A percentile compares a stretch with the other conserved stretches of the same genome.
Conservation (phyloP, 257 asterid species). For the Thymus mandschuricus region DNA sequence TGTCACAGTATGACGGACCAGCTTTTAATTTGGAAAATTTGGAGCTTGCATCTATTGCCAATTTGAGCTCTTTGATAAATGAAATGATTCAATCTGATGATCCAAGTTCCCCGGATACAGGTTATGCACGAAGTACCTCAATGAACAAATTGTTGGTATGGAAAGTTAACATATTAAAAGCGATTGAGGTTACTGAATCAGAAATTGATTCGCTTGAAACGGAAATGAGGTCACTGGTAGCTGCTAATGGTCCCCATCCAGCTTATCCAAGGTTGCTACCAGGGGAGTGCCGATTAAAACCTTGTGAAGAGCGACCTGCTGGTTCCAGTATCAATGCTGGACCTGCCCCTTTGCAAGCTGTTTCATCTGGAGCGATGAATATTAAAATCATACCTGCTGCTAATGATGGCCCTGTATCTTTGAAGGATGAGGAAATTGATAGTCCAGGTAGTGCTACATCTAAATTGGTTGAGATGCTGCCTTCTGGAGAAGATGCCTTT, state of each 20-base stretch:
- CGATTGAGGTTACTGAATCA: conserved; percentile 77
- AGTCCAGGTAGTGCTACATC: conserved; percentile 87
- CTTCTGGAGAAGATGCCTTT: conserved; percentile 38
- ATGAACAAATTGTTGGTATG: conserved; percentile 69
- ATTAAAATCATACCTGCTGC: conserved; percentile 39
- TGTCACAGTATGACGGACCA: conserved; percentile 48
- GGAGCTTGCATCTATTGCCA: conserved; percentile 61
- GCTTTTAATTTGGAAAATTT: conserved; percentile 70
- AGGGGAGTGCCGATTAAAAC: conserved; percentile 41
- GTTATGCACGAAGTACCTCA: conserved; percentile 60
- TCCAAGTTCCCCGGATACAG: conserved; percentile 51
- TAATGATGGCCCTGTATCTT: conserved; percentile 34
- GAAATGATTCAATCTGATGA: conserved; percentile 67
- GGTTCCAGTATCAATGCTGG: conserved; percentile 44
- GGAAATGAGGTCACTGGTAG: conserved; percentile 59
- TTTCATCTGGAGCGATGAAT: conserved; percentile 39
- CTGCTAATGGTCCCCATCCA: conserved; percentile 46
- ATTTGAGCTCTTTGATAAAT: conserved; percentile 62
- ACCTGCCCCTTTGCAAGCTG: conserved; percentile 50
- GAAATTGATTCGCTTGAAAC: conserved; percentile 91
- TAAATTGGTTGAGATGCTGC: conserved; percentile 53
- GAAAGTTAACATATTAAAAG: conserved; percentile 73
- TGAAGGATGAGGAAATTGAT: conserved; percentile 66
- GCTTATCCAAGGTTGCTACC: conserved; percentile 51
- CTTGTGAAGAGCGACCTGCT: conserved; percentile 53